These are phyloP conservation scores for Epichloe sylvatica DNA, from an alignment of 2,329 filamentous ascomycete species.

Conservation along the genomic window DNA sequence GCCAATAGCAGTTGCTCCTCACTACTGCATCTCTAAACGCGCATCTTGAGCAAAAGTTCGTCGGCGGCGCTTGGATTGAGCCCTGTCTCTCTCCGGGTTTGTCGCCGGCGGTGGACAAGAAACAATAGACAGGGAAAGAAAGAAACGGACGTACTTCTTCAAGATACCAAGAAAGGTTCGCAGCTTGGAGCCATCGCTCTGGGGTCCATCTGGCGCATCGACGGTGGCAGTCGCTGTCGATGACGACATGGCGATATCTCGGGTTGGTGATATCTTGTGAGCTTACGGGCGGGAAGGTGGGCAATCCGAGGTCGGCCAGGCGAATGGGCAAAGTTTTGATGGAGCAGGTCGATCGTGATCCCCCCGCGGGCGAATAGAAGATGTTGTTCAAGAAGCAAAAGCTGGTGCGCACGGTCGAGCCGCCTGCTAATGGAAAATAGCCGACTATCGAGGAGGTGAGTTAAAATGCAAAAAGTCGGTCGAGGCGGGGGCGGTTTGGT, in stretches of 20 bases:
- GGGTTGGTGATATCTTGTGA: neutral
- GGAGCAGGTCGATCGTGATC: neutral
- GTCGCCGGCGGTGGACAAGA: neutral
- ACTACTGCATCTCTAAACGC: neutral
- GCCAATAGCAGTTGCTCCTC: neutral
- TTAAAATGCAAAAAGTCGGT: neutral
- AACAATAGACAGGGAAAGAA: neutral
- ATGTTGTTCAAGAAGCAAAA: neutral
- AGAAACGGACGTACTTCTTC: constrained; percentile 53
- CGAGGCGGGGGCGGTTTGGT: neutral
- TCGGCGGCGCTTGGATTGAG: neutral
- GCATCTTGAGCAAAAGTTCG: neutral
- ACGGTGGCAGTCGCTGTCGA: constrained; percentile 19
- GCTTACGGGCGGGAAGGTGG: neutral
- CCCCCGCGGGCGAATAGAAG: neutral
- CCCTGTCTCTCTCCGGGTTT: neutral
- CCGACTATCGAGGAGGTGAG: neutral
- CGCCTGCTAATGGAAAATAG: neutral
- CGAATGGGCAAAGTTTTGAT: neutral
- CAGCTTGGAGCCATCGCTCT: constrained; percentile 76
- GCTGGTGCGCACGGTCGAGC: neutral
- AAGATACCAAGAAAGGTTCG: constrained; percentile 79
- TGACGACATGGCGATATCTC: constrained; percentile 22
- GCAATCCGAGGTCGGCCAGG: neutral
- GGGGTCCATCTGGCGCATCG: constrained; percentile 29